These are phyloP conservation scores for Alnus glutinosa DNA, from an alignment of 306 rosid species.

Conservation along the genomic window DNA sequence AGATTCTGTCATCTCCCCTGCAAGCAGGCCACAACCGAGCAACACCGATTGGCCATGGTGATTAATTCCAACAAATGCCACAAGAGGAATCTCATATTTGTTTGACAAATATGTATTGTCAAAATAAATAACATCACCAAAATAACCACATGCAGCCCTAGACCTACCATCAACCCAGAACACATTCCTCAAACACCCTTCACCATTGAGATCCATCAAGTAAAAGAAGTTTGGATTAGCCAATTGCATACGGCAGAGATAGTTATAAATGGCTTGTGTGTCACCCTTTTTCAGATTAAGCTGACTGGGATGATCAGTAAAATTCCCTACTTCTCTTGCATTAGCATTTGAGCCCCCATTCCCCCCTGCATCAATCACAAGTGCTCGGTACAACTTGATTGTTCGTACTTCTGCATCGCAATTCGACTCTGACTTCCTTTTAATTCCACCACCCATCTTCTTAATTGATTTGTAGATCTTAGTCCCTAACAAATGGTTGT, in stretches of 20 bases:
- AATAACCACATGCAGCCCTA: conserved; percentile 80
- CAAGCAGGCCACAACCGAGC: conserved; percentile 85
- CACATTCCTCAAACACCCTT: conserved; percentile 76
- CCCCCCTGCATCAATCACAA: conserved; percentile 80
- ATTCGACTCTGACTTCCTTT: conserved; percentile 54
- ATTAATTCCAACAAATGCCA: conserved; percentile 81
- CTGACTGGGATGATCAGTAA: conserved; percentile 44
- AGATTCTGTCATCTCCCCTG: conserved; percentile 75
- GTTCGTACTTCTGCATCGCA: conserved; percentile 68
- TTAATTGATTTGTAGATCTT: conserved; percentile 59
- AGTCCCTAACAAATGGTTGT: conserved; percentile 79
- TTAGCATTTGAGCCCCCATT: conserved; percentile 40
- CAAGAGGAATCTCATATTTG: conserved; percentile 87
- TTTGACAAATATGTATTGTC: conserved; percentile 76
- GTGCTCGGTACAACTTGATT: conserved; percentile 78
- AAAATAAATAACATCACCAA: conserved; percentile 71
- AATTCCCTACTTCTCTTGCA: conserved; percentile 42
- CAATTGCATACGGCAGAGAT: conserved; percentile 86
- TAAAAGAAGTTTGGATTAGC: conserved; percentile 91
- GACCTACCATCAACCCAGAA: conserved; percentile 87
- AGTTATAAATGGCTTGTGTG: conserved; percentile 84
- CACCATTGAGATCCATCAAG: conserved; percentile 86
- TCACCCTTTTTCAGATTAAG: conserved; percentile 83
- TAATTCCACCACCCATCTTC: conserved; percentile 62
- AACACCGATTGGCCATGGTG: conserved; percentile 84